A percentile compares a stretch with the other conserved stretches of the same genome.
phyloP scores from a whole-genome alignment of 495 filamentous ascomycete genomes.

The Penicillium coprophilum region DNA sequence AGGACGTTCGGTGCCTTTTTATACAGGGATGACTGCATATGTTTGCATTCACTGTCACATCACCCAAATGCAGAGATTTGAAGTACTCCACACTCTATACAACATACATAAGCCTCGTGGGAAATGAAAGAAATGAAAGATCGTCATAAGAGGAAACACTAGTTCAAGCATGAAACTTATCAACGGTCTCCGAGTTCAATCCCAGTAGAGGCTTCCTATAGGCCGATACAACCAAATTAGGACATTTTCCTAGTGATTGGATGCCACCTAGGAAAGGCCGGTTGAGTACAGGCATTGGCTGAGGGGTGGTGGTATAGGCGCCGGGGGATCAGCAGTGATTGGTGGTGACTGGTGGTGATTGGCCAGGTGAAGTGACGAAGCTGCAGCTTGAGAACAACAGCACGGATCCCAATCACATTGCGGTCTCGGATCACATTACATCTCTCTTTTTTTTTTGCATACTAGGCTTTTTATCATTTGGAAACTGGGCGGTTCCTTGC shows the following conservation, averaged over 20 bases:
- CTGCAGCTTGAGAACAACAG: constrained; percentile 30
- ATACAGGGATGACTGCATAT: constrained; percentile 21
- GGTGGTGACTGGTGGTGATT: constrained; percentile 24
- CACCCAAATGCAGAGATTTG: constrained; percentile 3
- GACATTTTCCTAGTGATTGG: neutral
- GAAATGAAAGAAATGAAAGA: constrained; percentile 1
- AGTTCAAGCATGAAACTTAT: constrained; percentile 5
- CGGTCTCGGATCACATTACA: constrained; percentile 20
- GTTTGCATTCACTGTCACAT: constrained; percentile 24
- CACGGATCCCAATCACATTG: constrained; percentile 32
- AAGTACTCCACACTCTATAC: neutral
- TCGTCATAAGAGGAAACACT: constrained; percentile 11
- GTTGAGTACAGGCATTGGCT: constrained; percentile 20
- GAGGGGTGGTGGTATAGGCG: constrained; percentile 22
- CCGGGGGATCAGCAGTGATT: constrained; percentile 26
- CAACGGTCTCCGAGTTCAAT: neutral
- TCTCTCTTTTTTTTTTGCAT: neutral
- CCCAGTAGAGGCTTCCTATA: neutral
- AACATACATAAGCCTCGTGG: neutral
- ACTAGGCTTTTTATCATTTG: neutral
- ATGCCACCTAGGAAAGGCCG: neutral
- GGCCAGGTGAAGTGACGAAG: constrained; percentile 27
- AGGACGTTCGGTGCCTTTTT: constrained; percentile 19
- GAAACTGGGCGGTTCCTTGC: constrained; percentile 7
- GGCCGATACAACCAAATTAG: neutral